phyloP scores from a whole-genome alignment of 2,329 filamentous ascomycete species.

The Colletotrichum sp. region DNA sequence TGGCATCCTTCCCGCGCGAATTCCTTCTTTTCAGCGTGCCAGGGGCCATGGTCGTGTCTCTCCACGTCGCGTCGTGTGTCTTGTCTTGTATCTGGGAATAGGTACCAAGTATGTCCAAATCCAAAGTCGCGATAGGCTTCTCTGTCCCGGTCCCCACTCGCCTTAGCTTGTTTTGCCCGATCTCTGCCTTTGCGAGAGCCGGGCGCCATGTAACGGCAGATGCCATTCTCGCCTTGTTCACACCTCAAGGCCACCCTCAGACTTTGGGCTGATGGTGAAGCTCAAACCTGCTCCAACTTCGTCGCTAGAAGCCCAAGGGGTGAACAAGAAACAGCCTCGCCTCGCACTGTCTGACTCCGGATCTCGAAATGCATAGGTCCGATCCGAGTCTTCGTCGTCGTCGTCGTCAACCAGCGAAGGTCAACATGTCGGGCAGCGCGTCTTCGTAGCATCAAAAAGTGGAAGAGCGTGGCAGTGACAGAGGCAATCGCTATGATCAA shows the following conservation, averaged over 20 bases:
- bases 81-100: neutral
- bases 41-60: neutral
- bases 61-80: neutral
- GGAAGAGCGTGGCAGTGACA: neutral
- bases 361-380: neutral
- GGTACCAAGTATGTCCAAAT: neutral
- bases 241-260: neutral
- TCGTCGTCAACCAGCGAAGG: neutral
- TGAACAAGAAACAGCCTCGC: neutral
- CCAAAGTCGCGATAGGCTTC: conserved; percentile 3
- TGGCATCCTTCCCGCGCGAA: neutral
- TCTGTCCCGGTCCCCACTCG: neutral
- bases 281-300: neutral
- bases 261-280: neutral
- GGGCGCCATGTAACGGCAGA: neutral
- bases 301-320: neutral
- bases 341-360: neutral
- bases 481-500: neutral
- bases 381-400: neutral
- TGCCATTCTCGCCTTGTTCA: neutral
- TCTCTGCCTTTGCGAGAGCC: conserved; percentile 10
- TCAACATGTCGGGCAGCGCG: neutral
- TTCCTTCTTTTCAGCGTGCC: neutral
- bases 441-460: neutral
- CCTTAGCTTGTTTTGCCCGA: conserved; percentile 19